phyloP scores from a whole-genome alignment of 2,329 filamentous ascomycete genomes.

The Knufia fluminis region DNA sequence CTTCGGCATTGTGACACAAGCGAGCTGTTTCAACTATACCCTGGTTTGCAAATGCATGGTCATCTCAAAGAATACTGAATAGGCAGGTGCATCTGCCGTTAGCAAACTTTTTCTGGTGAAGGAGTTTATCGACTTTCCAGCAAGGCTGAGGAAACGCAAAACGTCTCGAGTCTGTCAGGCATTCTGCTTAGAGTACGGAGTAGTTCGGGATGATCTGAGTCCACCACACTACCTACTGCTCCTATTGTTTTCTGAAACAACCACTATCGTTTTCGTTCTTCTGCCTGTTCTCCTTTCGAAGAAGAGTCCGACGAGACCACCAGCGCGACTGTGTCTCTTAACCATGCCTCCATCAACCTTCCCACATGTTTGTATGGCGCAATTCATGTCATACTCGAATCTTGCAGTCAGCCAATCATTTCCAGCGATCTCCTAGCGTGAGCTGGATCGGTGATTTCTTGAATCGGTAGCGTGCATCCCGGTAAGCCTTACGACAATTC shows the following conservation, averaged over 20 bases:
- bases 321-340: no score
- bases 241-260: background rate
- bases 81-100: background rate
- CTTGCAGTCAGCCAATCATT: background rate
- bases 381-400: no score
- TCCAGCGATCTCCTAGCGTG: background rate
- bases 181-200: background rate
- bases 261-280: background rate
- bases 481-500: background rate
- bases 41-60: background rate
- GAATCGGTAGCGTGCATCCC: slow-evolving; percentile 2
- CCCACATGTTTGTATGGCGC: no score
- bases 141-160: no score
- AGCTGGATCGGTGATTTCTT: background rate
- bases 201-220: no score
- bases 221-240: no score
- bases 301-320: no score
- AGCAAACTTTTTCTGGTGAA: background rate
- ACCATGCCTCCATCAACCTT: no score
- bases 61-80: background rate
- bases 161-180: background rate
- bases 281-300: background rate
- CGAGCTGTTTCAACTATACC: background rate
- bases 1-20: background rate
- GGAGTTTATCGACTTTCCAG: background rate